These are phyloP conservation scores for Chlamydomonas sp. DNA, from an alignment of 139 green algal species.

Conservation along the genomic window DNA sequence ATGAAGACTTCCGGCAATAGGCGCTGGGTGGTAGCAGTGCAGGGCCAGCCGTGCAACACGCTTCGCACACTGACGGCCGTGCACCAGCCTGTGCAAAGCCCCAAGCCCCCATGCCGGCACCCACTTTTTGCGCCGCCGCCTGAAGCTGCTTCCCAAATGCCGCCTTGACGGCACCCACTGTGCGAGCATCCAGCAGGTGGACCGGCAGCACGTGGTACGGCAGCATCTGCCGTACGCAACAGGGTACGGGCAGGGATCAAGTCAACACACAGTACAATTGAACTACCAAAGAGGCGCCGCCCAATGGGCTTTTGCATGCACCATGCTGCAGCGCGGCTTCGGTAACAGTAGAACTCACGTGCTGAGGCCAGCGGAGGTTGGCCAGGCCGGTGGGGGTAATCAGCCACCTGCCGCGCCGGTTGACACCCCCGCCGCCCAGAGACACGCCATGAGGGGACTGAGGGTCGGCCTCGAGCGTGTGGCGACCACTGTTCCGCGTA, in stretches of 20 bases:
- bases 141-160: background rate
- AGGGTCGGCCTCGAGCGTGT: constrained; percentile 16
- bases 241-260: no score
- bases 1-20: no score
- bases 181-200: constrained; percentile 3
- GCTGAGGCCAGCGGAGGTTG: background rate
- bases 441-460: background rate
- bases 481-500: background rate
- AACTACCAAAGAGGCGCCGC: no score
- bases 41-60: no score
- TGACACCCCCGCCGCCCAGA: background rate
- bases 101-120: no score
- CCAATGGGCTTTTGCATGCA: no score
- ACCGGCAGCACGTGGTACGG: constrained; percentile 5
- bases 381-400: constrained; percentile 14
- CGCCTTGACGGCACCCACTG: background rate
- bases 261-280: no score
- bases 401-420: background rate
- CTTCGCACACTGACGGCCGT: no score
- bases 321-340: no score
- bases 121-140: background rate
- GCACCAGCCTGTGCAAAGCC: no score
- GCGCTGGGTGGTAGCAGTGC: no score
- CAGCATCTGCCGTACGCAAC: background rate
- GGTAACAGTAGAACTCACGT: background rate